Percentiles rank a stretch among this genome's conserved stretches.
phyloP scores from a whole-genome alignment of 352 stramenopile genomes.

The Aphanomyces invadans region DNA sequence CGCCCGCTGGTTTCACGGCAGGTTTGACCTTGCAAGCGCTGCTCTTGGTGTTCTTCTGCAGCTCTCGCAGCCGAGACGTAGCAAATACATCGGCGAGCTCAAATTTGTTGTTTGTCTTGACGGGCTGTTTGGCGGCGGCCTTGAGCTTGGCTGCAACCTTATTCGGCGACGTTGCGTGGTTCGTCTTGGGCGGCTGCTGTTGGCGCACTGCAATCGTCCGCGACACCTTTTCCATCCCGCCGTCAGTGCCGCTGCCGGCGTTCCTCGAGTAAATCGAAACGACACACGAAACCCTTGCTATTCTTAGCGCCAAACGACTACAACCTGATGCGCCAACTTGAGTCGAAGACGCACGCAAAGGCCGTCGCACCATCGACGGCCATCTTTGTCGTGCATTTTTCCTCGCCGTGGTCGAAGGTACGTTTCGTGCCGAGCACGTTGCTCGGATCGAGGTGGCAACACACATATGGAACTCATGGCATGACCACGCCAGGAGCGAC shows the following conservation, averaged over 20 bases:
- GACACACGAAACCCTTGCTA: background rate
- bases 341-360: background rate
- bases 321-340: background rate
- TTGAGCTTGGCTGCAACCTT: background rate
- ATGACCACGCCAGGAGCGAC: no score
- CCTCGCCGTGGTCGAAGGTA: no score
- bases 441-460: no score
- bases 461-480: no score
- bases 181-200: background rate
- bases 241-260: no score
- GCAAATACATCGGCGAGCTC: background rate
- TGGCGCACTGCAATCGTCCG: background rate
- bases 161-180: background rate
- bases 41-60: conserved; percentile 21
- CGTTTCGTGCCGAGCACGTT: no score
- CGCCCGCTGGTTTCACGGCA: no score
- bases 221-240: background rate
- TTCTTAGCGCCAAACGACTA: background rate
- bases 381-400: no score
- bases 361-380: no score
- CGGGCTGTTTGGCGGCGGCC: background rate
- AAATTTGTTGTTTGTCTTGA: conserved; percentile 3
- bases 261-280: background rate
- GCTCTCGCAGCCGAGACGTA: background rate
- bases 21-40: conserved; percentile 14